Evolutionary conservation across 257 asterid genomes (phyloP).

Genomic region (Nicotiana tabacum): DNA sequence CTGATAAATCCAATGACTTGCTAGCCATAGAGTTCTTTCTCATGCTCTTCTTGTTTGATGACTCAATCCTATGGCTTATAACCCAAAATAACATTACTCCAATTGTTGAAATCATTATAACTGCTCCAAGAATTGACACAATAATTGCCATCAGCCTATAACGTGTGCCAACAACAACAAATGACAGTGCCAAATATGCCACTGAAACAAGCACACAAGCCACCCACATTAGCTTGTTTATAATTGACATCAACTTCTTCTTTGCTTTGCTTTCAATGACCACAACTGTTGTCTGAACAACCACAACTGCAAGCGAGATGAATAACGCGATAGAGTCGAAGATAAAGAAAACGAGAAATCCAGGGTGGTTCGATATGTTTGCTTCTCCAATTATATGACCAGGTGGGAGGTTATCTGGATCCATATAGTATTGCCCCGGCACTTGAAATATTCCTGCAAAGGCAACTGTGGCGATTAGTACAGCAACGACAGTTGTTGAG

Average conservation of each 20-base stretch:
- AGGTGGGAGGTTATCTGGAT: slow-evolving; percentile 22
- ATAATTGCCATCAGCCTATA: slow-evolving; percentile 37
- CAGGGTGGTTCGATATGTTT: slow-evolving; percentile 27
- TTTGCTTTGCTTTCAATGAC: slow-evolving; percentile 47
- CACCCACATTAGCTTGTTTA: slow-evolving; percentile 51
- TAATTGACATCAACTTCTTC: slow-evolving; percentile 50
- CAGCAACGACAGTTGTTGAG: slow-evolving; percentile 50
- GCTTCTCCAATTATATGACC: slow-evolving; percentile 45
- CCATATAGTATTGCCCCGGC: slow-evolving; percentile 42
- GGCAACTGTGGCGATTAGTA: slow-evolving; percentile 44
- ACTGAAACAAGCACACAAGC: slow-evolving; percentile 45
- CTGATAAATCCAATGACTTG: slow-evolving; percentile 34
- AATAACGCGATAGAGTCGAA: slow-evolving; percentile 46
- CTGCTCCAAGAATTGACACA: slow-evolving; percentile 40
- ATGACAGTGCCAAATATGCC: slow-evolving; percentile 38
- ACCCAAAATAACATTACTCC: slow-evolving; percentile 53
- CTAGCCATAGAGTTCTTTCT: slow-evolving; percentile 28
- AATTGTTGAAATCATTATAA: slow-evolving; percentile 38
- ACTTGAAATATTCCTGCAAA: slow-evolving; percentile 48
- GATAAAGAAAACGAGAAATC: slow-evolving; percentile 37
- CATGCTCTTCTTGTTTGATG: slow-evolving; percentile 25
- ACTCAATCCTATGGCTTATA: slow-evolving; percentile 37
- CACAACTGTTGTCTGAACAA: slow-evolving; percentile 49
- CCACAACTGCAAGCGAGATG: slow-evolving; percentile 49
- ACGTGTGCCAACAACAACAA: slow-evolving; percentile 36